Evolutionary conservation across 805 yeast genomes (phyloP).

Genomic region (Ogataea haglerorum): DNA sequence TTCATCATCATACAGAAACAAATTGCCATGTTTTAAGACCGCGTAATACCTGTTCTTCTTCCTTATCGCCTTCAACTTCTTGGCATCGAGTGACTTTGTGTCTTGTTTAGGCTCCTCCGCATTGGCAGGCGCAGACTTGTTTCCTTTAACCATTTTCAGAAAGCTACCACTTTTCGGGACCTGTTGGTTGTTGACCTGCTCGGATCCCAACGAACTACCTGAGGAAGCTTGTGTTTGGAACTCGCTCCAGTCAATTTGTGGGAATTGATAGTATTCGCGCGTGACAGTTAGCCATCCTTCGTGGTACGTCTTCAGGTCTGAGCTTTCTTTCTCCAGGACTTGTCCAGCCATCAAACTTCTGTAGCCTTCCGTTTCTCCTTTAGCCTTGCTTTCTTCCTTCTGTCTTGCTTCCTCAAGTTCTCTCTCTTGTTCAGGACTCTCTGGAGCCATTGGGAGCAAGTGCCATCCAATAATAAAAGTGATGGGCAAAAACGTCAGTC

Average conservation of each 20-base stretch:
- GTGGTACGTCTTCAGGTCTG: conserved; percentile 61
- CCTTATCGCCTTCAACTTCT: conserved; percentile 37
- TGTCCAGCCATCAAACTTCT: conserved; percentile 53
- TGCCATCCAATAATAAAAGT: conserved; percentile 39
- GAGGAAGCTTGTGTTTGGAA: conserved; percentile 16
- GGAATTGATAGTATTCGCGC: conserved; percentile 60
- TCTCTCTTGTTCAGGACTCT: conserved; percentile 20
- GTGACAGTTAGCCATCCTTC: conserved; percentile 87
- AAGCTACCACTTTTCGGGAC: conserved; percentile 7
- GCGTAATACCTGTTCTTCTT: conserved; percentile 64
- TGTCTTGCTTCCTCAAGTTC: conserved; percentile 31
- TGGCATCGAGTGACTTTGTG: conserved; percentile 33
- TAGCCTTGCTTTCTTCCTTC: conserved; percentile 23
- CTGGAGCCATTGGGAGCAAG: conserved; percentile 35
- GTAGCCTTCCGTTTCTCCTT: conserved; percentile 29
- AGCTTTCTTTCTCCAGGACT: conserved; percentile 53
- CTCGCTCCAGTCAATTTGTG: conserved; percentile 35
- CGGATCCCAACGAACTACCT: conserved; percentile 10
- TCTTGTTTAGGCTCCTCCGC: conserved; percentile 18
- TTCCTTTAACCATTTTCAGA: conserved; percentile 22
- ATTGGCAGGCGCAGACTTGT: conserved; percentile 2
- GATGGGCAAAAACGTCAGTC: conserved; percentile 74
- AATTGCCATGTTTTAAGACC: conserved; percentile 79
- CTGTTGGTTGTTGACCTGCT: conserved; percentile 3
- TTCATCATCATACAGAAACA: conserved; percentile 79